These are phyloP conservation scores for Hyaloscypha variabilis DNA, from an alignment of 495 filamentous ascomycete genomes.

Conservation along the genomic window DNA sequence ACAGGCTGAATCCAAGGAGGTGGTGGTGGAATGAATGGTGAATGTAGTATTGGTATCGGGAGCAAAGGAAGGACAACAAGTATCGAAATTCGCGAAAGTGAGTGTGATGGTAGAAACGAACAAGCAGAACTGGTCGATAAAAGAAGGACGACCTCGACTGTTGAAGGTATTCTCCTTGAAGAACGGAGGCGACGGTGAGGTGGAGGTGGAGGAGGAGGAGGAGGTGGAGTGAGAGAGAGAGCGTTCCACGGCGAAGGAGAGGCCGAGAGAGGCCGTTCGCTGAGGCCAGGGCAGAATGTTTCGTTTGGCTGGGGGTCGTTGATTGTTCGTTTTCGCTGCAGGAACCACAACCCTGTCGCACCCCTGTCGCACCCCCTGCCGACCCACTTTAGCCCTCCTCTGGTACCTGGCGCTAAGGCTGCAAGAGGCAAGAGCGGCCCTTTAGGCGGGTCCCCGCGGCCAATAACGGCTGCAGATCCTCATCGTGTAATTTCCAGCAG, in stretches of 20 bases:
- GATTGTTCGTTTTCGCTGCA: not conserved
- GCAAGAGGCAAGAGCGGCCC: no score
- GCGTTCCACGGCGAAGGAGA: not conserved
- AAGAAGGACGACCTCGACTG: conserved; percentile 26
- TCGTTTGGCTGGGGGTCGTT: not conserved
- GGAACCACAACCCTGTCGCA: not conserved
- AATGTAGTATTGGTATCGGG: not conserved
- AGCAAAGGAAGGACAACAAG: conserved; percentile 13
- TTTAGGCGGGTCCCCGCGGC: no score
- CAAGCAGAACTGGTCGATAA: conserved; percentile 23
- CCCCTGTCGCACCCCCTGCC: no score
- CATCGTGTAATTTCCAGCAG: no score
- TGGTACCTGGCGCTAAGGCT: not conserved
- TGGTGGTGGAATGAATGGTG: not conserved
- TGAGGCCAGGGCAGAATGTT: not conserved
- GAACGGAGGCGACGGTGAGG: conserved; percentile 6
- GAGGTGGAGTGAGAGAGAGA: conserved; percentile 1
- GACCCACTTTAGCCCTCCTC: not conserved
- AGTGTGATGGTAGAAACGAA: conserved; percentile 16
- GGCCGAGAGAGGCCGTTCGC: not conserved
- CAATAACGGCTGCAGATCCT: no score
- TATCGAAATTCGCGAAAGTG: conserved; percentile 4
- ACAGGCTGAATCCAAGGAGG: conserved; percentile 11
- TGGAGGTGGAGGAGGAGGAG: not conserved
- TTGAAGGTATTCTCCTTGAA: not conserved